Base-by-base conservation (phyloP, 2,329 filamentous ascomycete species). In the Teratosphaeria gauchensis region DNA sequence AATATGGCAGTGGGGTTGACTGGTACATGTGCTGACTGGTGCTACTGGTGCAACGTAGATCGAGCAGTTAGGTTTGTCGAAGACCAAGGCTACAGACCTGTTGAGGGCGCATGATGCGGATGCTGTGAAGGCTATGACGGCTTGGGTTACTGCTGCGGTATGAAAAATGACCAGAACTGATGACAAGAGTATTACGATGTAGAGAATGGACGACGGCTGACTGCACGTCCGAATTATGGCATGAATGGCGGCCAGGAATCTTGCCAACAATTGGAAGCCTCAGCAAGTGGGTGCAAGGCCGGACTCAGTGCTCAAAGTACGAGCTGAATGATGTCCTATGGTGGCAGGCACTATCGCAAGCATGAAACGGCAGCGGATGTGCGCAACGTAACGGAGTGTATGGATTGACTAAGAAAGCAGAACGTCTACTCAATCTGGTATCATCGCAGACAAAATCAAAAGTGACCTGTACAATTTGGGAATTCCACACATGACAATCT, bases 61-160 rank as follows among this genome's bases (percentile, higher is more conserved):
- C 12, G 84, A 88, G 54, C 82, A 92, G 71, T 79, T 92, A 33
- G 88, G 92, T 61, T 70, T 92, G 38, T 75, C 82, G 1, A 91
- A 89, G 73, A 66, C 76, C 2, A 90, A 86, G 72, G 89, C 87
- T 1, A 91, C 86, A 1, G 89, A 92, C 61, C 73, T 92, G 55
- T 78, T 94, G 4, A 86, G 85, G 71, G 77, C 81, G 4, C 79
- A 91, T 66, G 87, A 90, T 55, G 89, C 88, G 2, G 80, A 90
- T 68, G 82, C 82, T 1, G 78, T 86, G 46, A 80, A 82, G 71
- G 88, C 88, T 1, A 81, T 92, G 77, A 80, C 74, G 59, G 83
- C 84, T 0, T 90, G 77, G 68, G 72, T 83, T 32, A 69, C 71
- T 33, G 59, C 63, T 21, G 55, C 61, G 46, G 59, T 60, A 19